Evolutionary conservation across 73 alveolate genomes (phyloP).

Genomic region (Uronychia setigera): DNA sequence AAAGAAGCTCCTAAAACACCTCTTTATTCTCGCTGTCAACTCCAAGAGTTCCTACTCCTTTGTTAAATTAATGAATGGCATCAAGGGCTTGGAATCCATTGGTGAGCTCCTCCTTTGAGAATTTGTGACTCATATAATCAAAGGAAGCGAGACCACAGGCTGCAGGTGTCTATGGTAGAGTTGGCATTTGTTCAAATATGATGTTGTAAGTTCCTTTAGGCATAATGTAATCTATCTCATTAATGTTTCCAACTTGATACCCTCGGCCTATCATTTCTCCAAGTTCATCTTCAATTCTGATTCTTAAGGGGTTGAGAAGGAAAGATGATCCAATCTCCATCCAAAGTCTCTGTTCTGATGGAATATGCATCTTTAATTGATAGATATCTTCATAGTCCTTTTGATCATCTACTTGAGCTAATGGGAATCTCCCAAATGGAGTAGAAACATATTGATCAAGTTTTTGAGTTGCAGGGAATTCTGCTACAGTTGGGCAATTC

Average conservation of each 20-base stretch:
- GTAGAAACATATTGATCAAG: neutral
- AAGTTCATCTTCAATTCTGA: neutral
- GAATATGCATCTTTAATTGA: neutral
- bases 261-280: neutral
- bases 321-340: neutral
- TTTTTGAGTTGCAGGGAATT: neutral
- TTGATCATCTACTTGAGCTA: neutral
- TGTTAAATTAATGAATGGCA: neutral
- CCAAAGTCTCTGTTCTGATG: neutral
- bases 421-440: neutral
- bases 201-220: neutral
- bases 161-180: neutral
- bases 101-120: neutral
- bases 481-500: neutral
- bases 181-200: neutral
- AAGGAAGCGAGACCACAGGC: slow-evolving; percentile 2
- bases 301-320: neutral
- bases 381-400: neutral
- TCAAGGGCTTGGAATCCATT: neutral
- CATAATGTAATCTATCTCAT: neutral
- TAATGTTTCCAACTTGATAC: neutral
- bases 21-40: neutral
- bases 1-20: neutral
- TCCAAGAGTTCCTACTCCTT: neutral
- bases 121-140: neutral